A percentile compares a stretch with the other conserved stretches of the same genome.
phyloP scores from a whole-genome alignment of 2,329 filamentous ascomycete genomes.

The Colletotrichum sojae region DNA sequence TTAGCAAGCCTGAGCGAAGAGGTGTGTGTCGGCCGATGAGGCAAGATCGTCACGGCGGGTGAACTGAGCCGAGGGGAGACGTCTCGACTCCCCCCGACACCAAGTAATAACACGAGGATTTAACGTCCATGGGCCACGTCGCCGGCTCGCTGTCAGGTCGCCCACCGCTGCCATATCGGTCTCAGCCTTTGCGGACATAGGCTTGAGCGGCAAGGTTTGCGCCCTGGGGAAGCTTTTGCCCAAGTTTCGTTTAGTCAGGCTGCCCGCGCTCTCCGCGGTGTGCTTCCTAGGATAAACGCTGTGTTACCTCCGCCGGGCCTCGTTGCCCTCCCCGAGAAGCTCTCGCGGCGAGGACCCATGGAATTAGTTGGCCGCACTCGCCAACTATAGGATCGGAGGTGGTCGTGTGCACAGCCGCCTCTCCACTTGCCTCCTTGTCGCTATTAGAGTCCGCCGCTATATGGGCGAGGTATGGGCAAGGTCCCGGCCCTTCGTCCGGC shows the following conservation, averaged over 20 bases:
- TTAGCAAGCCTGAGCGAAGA: slow-evolving; percentile 15
- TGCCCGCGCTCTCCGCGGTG: background rate
- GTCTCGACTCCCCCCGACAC: slow-evolving; percentile 8
- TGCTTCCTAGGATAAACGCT: slow-evolving; percentile 15
- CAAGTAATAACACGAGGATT: background rate
- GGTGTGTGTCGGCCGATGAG: slow-evolving; percentile 6
- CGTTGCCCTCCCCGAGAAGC: slow-evolving; percentile 8
- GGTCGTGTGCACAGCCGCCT: slow-evolving; percentile 5
- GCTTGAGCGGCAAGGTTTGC: slow-evolving; percentile 13
- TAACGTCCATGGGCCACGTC: background rate
- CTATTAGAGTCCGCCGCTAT: slow-evolving; percentile 3
- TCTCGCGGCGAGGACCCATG: background rate
- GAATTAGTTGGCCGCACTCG: slow-evolving; percentile 11
- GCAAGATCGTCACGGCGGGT: slow-evolving; percentile 13
- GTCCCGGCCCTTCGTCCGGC: slow-evolving; percentile 8
- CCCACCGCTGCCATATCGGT: background rate
- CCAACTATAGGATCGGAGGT: slow-evolving; percentile 4
- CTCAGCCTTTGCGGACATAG: slow-evolving; percentile 17
- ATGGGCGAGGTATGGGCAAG: slow-evolving; percentile 3
- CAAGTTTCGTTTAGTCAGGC: slow-evolving; percentile 35
- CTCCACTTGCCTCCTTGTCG: background rate
- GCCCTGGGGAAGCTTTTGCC: slow-evolving; percentile 36
- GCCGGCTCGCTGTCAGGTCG: background rate
- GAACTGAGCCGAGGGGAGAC: slow-evolving; percentile 18
- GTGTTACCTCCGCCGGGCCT: background rate